Percentiles rank a stretch among this genome's conserved stretches.
These are phyloP conservation scores for Candida maris DNA, from an alignment of 805 yeast species.

Conservation along the genomic window DNA sequence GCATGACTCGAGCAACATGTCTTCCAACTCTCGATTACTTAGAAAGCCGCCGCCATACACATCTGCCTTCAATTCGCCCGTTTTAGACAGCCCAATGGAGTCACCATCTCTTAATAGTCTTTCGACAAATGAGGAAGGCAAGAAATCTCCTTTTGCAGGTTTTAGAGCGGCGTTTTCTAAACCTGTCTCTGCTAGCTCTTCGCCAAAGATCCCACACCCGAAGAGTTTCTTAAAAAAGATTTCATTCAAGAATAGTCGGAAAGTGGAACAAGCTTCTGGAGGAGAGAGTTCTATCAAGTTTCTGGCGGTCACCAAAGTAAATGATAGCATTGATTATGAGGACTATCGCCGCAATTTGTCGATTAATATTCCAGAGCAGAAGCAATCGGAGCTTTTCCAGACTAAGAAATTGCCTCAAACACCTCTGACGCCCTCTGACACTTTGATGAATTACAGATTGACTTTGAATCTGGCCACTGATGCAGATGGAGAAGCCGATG, in stretches of 20 bases:
- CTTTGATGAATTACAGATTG: slow-evolving; percentile 25
- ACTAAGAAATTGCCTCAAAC: slow-evolving; percentile 21
- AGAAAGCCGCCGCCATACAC: slow-evolving; percentile 21
- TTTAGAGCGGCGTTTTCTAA: slow-evolving; percentile 21
- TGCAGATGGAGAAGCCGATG: too few species aligned
- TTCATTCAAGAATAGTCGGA: slow-evolving; percentile 14
- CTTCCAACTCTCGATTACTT: slow-evolving; percentile 6
- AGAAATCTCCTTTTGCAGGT: slow-evolving; percentile 20
- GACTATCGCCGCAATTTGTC: slow-evolving; percentile 11
- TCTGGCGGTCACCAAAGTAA: slow-evolving; percentile 3
- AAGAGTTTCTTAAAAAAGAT: slow-evolving; percentile 21
- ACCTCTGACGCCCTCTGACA: slow-evolving; percentile 23
- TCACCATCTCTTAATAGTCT: background rate
- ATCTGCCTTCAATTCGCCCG: slow-evolving; percentile 1
- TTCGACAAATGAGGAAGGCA: slow-evolving; percentile 5
- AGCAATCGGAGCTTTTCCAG: slow-evolving; percentile 2
- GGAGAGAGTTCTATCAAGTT: slow-evolving; percentile 9
- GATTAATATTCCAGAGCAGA: slow-evolving; percentile 10
- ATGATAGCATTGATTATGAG: slow-evolving; percentile 2
- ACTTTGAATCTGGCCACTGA: slow-evolving; percentile 22
- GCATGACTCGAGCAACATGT: slow-evolving; percentile 9
- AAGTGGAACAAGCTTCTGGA: slow-evolving; percentile 4
- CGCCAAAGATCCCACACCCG: slow-evolving; percentile 19
- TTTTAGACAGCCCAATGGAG: slow-evolving; percentile 1
- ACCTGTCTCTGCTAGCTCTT: slow-evolving; percentile 12